A percentile compares a stretch with the other conserved stretches of the same genome.
Conservation (phyloP, 768 basidiomycete genomes). For the Heimioporus sp. region DNA sequence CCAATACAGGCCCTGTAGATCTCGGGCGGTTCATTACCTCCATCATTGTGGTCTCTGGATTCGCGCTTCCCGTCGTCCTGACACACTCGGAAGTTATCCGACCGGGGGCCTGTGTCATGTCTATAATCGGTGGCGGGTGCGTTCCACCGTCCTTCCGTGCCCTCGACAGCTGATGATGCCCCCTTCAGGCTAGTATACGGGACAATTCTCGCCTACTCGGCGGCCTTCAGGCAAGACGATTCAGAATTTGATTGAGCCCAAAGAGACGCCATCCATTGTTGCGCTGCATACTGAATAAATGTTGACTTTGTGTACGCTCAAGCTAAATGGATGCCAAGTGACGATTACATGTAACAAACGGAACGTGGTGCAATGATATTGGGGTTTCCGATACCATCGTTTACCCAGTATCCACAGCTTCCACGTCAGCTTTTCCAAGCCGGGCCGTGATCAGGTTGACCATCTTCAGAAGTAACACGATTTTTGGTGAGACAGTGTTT, state of each 20-base stretch:
- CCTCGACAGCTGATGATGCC: neutral
- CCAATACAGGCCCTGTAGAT: constrained; percentile 70
- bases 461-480: constrained; percentile 28
- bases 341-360: neutral
- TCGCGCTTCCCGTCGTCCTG: constrained; percentile 88
- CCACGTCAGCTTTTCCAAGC: constrained; percentile 19
- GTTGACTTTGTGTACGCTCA: constrained; percentile 4
- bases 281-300: constrained; percentile 2
- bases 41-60: constrained; percentile 87
- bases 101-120: constrained; percentile 87
- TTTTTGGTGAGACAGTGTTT: constrained; percentile 25
- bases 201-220: constrained; percentile 85
- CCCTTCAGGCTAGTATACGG: constrained; percentile 73
- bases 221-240: constrained; percentile 76
- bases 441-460: constrained; percentile 29
- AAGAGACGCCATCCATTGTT: no score
- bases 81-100: constrained; percentile 89
- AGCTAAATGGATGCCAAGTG: neutral
- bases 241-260: constrained; percentile 68
- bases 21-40: constrained; percentile 94
- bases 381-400: neutral
- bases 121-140: constrained; percentile 88
- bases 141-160: constrained; percentile 3
- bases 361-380: neutral
- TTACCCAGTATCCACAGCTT: constrained; percentile 5